A percentile compares a stretch with the other conserved stretches of the same genome.
Evolutionary conservation across 2,329 filamentous ascomycete species (phyloP).

Genomic region (Penicillium sp.): DNA sequence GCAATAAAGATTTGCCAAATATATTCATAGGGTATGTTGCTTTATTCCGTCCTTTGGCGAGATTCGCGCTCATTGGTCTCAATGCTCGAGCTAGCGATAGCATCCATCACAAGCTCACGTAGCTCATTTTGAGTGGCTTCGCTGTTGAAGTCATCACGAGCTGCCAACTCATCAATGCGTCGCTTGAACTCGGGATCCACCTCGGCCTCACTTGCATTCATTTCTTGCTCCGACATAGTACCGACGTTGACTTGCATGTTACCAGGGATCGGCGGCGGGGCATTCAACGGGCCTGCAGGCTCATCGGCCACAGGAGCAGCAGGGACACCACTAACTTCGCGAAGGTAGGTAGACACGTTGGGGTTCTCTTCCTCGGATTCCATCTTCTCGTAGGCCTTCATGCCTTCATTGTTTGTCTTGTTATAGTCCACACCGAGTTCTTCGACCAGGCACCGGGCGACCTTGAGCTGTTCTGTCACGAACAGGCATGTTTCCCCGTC

Average conservation of each 20-base stretch:
- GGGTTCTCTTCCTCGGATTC: slow-evolving; percentile 75
- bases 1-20: background rate
- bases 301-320: slow-evolving; percentile 25
- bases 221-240: slow-evolving; percentile 62
- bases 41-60: slow-evolving; percentile 59
- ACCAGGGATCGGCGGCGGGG: slow-evolving; percentile 66
- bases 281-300: slow-evolving; percentile 37
- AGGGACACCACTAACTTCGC: slow-evolving; percentile 35
- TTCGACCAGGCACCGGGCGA: slow-evolving; percentile 76
- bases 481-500: slow-evolving; percentile 95
- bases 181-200: slow-evolving; percentile 80
- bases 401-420: slow-evolving; percentile 69
- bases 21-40: background rate
- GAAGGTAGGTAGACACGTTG: slow-evolving; percentile 70
- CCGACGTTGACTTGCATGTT: slow-evolving; percentile 77
- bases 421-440: slow-evolving; percentile 71
- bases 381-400: slow-evolving; percentile 80
- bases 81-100: slow-evolving; percentile 65
- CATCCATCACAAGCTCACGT: slow-evolving; percentile 76
- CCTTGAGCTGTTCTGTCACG: slow-evolving; percentile 77
- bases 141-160: slow-evolving; percentile 77
- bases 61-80: slow-evolving; percentile 63
- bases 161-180: slow-evolving; percentile 84
- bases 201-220: slow-evolving; percentile 59
- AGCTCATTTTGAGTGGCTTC: slow-evolving; percentile 77